Evolutionary conservation across 1,284 basidiomycete species (phyloP), one percentile per base, ranked within the genome.

Genomic region (Leucoagaricus sp.): DNA sequence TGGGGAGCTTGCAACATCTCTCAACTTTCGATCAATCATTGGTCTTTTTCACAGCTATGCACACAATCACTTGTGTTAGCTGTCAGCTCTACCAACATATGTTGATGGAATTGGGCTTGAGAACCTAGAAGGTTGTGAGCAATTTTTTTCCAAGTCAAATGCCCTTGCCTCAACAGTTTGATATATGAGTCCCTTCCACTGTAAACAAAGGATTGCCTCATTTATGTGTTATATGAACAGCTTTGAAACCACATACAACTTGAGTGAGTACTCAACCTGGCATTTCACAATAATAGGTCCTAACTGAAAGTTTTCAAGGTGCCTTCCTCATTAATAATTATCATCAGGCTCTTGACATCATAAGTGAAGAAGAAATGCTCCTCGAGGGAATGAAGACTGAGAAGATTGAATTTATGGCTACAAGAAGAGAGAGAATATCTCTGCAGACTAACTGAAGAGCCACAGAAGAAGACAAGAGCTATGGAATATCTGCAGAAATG

Each of bases 111-210:
- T 68, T 40, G 72, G 72, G 0, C 54, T 72, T 0, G 68, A 72
- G 47, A 67, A 72, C 49, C 57, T 71, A 8, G 72, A 74, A 42
- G 64, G 60, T 0, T 69, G 66, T 53, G 67, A 74, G 50, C 60
- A 58, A 2, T 62, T 64, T n/a, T 73, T 73, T 51, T 67, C 67
- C 0, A 61, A 64, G 28, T 69, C 67, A 4, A 75, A 75, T 59
- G 59, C 49, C 1, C 56, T 69, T 1, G 67, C 68, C 0, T 40
- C 54, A 0, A 53, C 60, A 10, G 57, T 60, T 8, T 58, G 64
- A 3, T 62, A 72, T 60, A 59, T 61, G 0, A 68, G 64, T 28
- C 28, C 44, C 0, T 71, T 66, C 46, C 67, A 68, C 46, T 59
- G 61, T 0, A 46, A 60, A 2, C 69, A 68, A 49, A 52, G 50